Evolutionary conservation across 1,139 yeast genomes (phyloP), one percentile per base, ranked within the genome.

Genomic region (Groenewaldozyma auringiensis): DNA sequence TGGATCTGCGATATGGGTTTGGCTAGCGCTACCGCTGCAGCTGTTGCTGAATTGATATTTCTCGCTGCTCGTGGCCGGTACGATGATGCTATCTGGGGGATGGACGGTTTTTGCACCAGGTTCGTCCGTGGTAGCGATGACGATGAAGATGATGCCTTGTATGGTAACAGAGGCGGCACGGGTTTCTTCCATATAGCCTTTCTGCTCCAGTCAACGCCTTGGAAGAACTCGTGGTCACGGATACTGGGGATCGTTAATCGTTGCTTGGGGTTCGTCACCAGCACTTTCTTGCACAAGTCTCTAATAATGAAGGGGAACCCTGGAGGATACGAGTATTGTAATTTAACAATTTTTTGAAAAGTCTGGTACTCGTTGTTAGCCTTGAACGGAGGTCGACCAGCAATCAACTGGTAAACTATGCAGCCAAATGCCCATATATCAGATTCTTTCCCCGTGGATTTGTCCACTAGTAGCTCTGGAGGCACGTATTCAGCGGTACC

Each of bases 351-450:
- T 61, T 89, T 88, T 60, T 94, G 97, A 64, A 94, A 94, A 0
- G 96, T 92, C 48, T 86, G 72, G 60, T 88, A 94, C 64, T 94
- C 98, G 46, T 94, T 92, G n/a, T 83, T 71, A 0, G 95, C 98
- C 61, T 89, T 92, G 68, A 94, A 94, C 9, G 99, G 98, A 1
- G 98, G 98, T 45, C 76, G 76, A 1, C 98, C 98, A 20, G 94
- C 87, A 55, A 94, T 83, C 76, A 94, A 80, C 64, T 94, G 98
- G 64, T 79, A 94, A 18, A 94, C 64, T 16, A 94, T 84, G 65
- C 98, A 94, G 1, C 96, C 99, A 53, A 87, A 74, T 0, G 98
- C 96, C 99, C 99, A 94, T 9, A 92, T 72, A 64, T 94, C 99
- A 41, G 94, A 79, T 44, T 87, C 80, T 58, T 82, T 84, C 22